Percentiles rank a stretch among this genome's conserved stretches.
Evolutionary conservation across 106 monocot species (phyloP).

Genomic region (Cymbidium sinense): DNA sequence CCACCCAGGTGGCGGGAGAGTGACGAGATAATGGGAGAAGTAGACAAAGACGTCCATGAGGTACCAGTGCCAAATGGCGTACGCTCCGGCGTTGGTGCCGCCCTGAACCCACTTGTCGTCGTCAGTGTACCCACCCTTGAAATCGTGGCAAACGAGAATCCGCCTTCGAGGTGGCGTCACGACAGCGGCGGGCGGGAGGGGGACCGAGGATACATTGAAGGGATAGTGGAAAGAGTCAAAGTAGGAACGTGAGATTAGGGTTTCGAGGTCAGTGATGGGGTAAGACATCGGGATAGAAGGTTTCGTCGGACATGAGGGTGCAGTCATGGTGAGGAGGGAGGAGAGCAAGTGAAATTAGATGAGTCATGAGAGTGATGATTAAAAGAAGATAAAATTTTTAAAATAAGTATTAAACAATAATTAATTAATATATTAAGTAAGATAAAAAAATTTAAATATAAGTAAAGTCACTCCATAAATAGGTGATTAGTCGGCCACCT

Average conservation of each 20-base stretch:
- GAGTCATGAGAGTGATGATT: background rate
- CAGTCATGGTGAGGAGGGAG: background rate
- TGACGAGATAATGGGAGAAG: slow-evolving; percentile 84
- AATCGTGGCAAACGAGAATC: slow-evolving; percentile 91
- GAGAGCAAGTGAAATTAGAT: no score
- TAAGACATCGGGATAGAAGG: slow-evolving; percentile 78
- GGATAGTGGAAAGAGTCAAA: slow-evolving; percentile 71
- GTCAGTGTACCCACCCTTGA: slow-evolving; percentile 80
- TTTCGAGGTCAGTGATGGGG: slow-evolving; percentile 57
- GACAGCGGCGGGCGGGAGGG: slow-evolving; percentile 27
- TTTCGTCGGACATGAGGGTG: slow-evolving; percentile 36
- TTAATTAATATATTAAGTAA: no score
- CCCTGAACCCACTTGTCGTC: slow-evolving; percentile 90
- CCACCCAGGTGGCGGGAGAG: slow-evolving; percentile 87
- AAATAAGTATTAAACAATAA: no score
- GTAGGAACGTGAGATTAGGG: slow-evolving; percentile 55
- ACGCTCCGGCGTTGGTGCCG: slow-evolving; percentile 62
- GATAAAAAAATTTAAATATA: no score
- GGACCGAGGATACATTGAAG: slow-evolving; percentile 71
- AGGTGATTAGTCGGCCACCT: no score
- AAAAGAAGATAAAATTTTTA: no score
- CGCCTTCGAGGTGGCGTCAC: slow-evolving; percentile 39
- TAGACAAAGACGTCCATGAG: slow-evolving; percentile 93
- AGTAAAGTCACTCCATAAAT: no score
- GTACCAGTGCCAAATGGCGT: slow-evolving; percentile 90